These are phyloP conservation scores for Claviceps cyperi DNA, from an alignment of 2,329 filamentous ascomycete genomes.

Conservation along the genomic window DNA sequence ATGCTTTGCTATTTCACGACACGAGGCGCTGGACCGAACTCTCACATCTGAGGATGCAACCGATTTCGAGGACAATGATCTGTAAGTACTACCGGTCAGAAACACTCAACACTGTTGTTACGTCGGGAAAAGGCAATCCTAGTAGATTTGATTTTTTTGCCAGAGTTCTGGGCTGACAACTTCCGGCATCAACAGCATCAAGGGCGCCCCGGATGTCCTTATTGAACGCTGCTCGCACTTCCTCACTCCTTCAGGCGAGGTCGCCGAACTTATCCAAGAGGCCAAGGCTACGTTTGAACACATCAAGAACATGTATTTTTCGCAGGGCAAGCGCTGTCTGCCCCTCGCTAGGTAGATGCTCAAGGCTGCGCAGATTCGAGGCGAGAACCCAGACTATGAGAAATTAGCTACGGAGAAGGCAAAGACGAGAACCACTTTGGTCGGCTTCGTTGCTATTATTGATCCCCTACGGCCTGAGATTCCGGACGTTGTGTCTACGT, in stretches of 20 bases:
- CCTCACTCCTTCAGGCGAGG: slow-evolving; percentile 38
- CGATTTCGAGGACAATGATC: slow-evolving; percentile 21
- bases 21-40: slow-evolving; percentile 20
- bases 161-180: neutral
- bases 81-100: slow-evolving; percentile 14
- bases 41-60: slow-evolving; percentile 21
- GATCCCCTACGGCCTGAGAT: slow-evolving; percentile 67
- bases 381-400: slow-evolving; percentile 29
- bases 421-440: slow-evolving; percentile 46
- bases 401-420: slow-evolving; percentile 40
- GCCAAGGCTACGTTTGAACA: slow-evolving; percentile 34
- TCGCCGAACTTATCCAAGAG: slow-evolving; percentile 31
- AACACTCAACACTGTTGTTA: no score
- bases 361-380: slow-evolving; percentile 22
- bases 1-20: slow-evolving; percentile 33
- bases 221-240: slow-evolving; percentile 47
- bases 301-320: slow-evolving; percentile 55
- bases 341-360: slow-evolving; percentile 49
- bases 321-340: slow-evolving; percentile 52
- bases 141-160: neutral
- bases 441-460: slow-evolving; percentile 63
- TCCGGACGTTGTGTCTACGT: slow-evolving; percentile 46
- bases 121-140: no score
- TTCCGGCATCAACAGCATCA: slow-evolving; percentile 36
- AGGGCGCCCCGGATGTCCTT: slow-evolving; percentile 64